Percentiles rank a stretch among this genome's conserved stretches.
These are phyloP conservation scores for Botrytis cinerea DNA, from an alignment of 2,329 filamentous ascomycete species.

Conservation along the genomic window DNA sequence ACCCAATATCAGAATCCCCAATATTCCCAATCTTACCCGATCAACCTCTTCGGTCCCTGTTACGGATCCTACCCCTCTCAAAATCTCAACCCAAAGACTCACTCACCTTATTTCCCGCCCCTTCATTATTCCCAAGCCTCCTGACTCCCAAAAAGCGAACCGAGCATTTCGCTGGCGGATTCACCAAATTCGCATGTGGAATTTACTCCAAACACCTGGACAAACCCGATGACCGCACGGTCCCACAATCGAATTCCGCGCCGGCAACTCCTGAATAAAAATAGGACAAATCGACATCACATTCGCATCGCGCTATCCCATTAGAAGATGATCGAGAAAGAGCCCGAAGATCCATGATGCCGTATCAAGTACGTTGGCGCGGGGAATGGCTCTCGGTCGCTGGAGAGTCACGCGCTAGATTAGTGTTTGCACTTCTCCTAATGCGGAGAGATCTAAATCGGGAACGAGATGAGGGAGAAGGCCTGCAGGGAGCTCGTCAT, in stretches of 20 bases:
- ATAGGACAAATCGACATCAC: neutral
- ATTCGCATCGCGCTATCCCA: neutral
- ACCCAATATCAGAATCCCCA: neutral
- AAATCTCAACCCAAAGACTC: neutral
- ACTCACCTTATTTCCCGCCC: neutral
- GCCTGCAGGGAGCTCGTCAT: neutral
- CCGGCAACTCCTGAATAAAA: neutral
- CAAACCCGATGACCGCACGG: neutral
- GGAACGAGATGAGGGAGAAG: neutral
- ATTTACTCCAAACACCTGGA: neutral
- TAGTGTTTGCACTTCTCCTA: neutral
- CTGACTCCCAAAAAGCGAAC: neutral
- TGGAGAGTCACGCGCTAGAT: neutral
- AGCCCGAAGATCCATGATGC: neutral
- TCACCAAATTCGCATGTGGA: neutral
- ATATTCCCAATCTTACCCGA: neutral
- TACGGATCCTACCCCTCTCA: neutral
- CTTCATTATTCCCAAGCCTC: neutral
- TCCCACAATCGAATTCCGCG: neutral
- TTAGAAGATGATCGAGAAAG: neutral
- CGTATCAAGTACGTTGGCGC: neutral
- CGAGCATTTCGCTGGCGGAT: neutral
- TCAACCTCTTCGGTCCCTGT: neutral
- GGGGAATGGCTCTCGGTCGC: neutral
- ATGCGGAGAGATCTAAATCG: neutral